phyloP scores from a whole-genome alignment of 345 rosid species.

The Kernera saxatilis region DNA sequence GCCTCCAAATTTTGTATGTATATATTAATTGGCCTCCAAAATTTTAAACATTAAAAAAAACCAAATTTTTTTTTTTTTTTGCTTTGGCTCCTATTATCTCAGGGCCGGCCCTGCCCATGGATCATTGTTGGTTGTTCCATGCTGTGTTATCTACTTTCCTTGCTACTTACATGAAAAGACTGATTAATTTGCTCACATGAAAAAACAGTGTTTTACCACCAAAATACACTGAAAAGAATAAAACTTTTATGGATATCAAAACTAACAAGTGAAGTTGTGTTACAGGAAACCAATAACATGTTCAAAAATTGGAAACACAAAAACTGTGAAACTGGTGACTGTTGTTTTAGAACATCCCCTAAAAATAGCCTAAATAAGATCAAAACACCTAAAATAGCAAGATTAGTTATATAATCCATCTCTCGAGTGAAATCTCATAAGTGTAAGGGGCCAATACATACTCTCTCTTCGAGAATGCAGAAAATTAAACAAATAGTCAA shows the following conservation, averaged over 20 bases:
- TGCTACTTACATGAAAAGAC: too few species aligned
- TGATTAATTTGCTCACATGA: too few species aligned
- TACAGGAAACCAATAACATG: not conserved
- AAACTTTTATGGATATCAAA: not conserved
- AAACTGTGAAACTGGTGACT: not conserved
- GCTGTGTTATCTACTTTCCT: too few species aligned
- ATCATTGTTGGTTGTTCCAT: too few species aligned
- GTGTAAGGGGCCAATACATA: constrained; percentile 23
- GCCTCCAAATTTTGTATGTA: too few species aligned
- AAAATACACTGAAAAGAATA: not conserved
- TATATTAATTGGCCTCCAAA: too few species aligned
- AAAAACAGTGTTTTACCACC: too few species aligned
- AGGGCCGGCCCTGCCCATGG: too few species aligned
- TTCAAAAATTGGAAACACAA: not conserved
- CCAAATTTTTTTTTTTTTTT: too few species aligned
- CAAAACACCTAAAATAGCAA: constrained; percentile 18
- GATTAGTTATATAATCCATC: constrained; percentile 25
- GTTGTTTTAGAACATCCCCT: not conserved
- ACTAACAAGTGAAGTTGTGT: not conserved
- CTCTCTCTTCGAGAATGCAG: constrained; percentile 24
- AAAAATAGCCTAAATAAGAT: not conserved
- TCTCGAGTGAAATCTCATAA: constrained; percentile 2
- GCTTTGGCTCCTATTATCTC: too few species aligned
- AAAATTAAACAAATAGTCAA: constrained; percentile 14
- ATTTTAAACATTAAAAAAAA: too few species aligned